phyloP scores from a whole-genome alignment of 2,329 filamentous ascomycete genomes.

The Ciborinia camelliae region DNA sequence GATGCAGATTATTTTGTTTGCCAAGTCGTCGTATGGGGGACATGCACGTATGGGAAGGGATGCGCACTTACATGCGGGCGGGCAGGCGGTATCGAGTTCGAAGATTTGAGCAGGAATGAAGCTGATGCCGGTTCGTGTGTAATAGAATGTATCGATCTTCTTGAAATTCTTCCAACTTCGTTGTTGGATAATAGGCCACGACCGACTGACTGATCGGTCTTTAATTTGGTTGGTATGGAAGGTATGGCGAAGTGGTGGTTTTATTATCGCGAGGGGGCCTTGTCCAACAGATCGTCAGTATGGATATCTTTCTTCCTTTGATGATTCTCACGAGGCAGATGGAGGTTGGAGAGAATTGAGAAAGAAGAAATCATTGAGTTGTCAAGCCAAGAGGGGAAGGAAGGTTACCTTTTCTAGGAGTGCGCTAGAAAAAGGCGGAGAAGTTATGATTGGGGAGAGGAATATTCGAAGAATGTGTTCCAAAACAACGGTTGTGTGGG shows the following conservation, averaged over 20 bases:
- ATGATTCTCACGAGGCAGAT: slow-evolving; percentile 4
- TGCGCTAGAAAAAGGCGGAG: slow-evolving; percentile 23
- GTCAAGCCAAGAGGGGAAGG: slow-evolving; percentile 19
- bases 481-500: slow-evolving; percentile 25
- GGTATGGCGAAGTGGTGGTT: slow-evolving; percentile 13
- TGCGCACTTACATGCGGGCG: slow-evolving; percentile 28
- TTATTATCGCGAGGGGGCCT: slow-evolving; percentile 16
- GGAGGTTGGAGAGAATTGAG: background rate
- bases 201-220: slow-evolving; percentile 6
- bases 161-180: background rate
- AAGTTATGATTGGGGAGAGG: slow-evolving; percentile 14
- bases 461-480: slow-evolving; percentile 9
- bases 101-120: background rate
- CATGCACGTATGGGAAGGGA: slow-evolving; percentile 19
- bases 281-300: slow-evolving; percentile 8
- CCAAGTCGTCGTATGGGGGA: slow-evolving; percentile 4
- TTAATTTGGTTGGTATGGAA: background rate
- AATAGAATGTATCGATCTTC: background rate
- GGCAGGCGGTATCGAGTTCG: slow-evolving; percentile 21
- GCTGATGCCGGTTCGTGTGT: background rate
- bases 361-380: slow-evolving; percentile 14
- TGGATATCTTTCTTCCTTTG: background rate
- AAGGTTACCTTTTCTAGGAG: slow-evolving; percentile 23
- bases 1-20: background rate
- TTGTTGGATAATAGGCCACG: slow-evolving; percentile 11